Conservation (phyloP, 2,329 filamentous ascomycete species). For the Xylariaceae sp. region DNA sequence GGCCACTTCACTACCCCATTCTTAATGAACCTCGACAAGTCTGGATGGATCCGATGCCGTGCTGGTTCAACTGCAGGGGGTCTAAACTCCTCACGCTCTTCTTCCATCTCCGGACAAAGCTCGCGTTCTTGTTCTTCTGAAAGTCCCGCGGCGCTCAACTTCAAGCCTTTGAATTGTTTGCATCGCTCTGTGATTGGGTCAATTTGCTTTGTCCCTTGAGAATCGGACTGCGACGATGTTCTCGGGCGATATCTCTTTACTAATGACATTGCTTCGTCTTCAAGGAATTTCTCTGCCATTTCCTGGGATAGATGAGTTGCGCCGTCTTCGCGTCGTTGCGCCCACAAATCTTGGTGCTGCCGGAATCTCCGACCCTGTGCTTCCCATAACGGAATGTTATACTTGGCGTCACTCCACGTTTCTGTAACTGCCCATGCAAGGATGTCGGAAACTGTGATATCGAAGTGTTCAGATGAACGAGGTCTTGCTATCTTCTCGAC, state of each 20-base stretch:
- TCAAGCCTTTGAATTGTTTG: constrained; percentile 32
- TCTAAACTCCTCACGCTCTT: constrained; percentile 40
- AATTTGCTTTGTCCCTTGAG: too few species aligned
- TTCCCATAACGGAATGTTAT: constrained; percentile 56
- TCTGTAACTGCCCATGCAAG: constrained; percentile 57
- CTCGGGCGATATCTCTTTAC: constrained; percentile 48
- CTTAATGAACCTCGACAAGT: not conserved
- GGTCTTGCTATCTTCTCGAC: constrained; percentile 16
- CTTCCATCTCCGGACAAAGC: constrained; percentile 59
- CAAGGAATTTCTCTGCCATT: constrained; percentile 44
- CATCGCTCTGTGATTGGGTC: constrained; percentile 33
- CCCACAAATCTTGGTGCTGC: constrained; percentile 37
- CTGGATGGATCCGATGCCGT: not conserved
- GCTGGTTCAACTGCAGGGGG: not conserved
- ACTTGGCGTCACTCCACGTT: constrained; percentile 47
- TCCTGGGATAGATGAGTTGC: constrained; percentile 16
- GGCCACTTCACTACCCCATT: not conserved
- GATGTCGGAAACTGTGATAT: constrained; percentile 50
- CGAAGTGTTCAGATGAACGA: not conserved
- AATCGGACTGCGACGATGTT: not conserved
- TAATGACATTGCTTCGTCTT: constrained; percentile 51
- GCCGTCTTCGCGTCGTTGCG: not conserved
- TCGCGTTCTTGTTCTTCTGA: constrained; percentile 68
- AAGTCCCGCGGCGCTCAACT: constrained; percentile 34
- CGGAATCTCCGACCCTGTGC: constrained; percentile 53